A percentile compares a stretch with the other conserved stretches of the same genome.
These are phyloP conservation scores for Irpex sp. DNA, from an alignment of 1,284 basidiomycete species.

Conservation along the genomic window DNA sequence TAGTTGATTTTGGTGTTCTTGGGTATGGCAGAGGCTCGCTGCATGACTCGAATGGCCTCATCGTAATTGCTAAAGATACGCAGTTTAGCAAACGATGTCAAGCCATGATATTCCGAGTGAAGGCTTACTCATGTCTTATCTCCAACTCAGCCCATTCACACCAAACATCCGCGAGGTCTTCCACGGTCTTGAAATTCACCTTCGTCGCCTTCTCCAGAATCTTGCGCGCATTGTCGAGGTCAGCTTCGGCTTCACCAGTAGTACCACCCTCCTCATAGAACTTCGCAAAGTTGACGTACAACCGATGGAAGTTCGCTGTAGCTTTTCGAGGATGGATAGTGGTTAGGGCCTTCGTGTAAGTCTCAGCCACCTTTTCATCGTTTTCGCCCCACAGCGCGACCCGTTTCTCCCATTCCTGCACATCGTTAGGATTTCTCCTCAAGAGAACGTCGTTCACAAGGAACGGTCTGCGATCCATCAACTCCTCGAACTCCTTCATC, in stretches of 20 bases:
- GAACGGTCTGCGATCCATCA: conserved; percentile 96
- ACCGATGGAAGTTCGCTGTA: conserved; percentile 85
- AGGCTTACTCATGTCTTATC: conserved; percentile 88
- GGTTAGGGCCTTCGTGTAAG: conserved; percentile 87
- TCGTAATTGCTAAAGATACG: conserved; percentile 80
- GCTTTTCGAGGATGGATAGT: conserved; percentile 90
- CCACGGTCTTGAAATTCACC: conserved; percentile 92
- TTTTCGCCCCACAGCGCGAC: conserved; percentile 92
- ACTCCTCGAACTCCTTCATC: conserved; percentile 92
- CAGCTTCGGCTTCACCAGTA: conserved; percentile 72
- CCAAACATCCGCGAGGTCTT: conserved; percentile 98
- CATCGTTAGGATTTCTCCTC: conserved; percentile 94
- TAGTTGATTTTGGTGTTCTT: conserved; percentile 91
- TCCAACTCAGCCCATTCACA: conserved; percentile 99
- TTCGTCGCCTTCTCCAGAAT: conserved; percentile 91
- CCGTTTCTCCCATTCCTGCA: conserved; percentile 99
- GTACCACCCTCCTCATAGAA: conserved; percentile 97
- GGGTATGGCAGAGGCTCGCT: conserved; percentile 88
- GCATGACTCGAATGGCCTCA: conserved; percentile 92
- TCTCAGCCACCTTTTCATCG: conserved; percentile 92
- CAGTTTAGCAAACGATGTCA: conserved; percentile 6
- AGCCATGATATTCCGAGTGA: no score
- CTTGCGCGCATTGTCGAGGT: conserved; percentile 85
- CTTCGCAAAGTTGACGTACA: conserved; percentile 95
- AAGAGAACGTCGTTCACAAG: conserved; percentile 95